Base-by-base conservation (phyloP, 352 stramenopile genomes). In the Phytophthora idaei region DNA sequence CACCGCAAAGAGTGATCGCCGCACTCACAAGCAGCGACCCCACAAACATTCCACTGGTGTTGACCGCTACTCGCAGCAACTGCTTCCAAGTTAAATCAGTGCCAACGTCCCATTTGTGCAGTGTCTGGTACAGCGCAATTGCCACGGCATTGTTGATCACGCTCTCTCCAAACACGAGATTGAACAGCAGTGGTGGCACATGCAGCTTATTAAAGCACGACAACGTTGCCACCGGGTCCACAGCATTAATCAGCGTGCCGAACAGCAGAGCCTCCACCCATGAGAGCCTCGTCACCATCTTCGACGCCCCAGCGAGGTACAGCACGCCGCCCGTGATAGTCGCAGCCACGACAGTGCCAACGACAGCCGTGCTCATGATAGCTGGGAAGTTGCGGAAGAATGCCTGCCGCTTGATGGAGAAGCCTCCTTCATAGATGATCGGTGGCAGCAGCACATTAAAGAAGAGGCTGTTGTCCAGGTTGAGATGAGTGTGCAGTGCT, bases 71-170 rank as follows among this genome's bases (percentile, higher is more conserved):
- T 29, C 75, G 76, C 14, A 92, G 25, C 41, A 95, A 70, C 39
- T 93, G 80, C 21, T 80, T 82, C 15, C 69, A 66, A 55, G 71
- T 93, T 39, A 95, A 80, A 47, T 89, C 78, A 31, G 78, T 89
- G n/a, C 85, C 82, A 6, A 80, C 77, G 34, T 91, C 71, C 85
- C 94, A 98, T 67, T 97, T 93, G 48, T 87, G 75, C 36, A 97
- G 85, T 10, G 92, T 96, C 64, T 98, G 87, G 71, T 98, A 99
- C 27, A 98, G 72, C 14, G 95, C 93, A 61, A 98, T 96, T 7
- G 83, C 89, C 9, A 98, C 85, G 15, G 94, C 94, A 71, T 98
- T 96, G 72, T 98, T 98, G n/a, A 98, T 77, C 25, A 98, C 91
- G 41, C 85, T 97, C 70, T 98, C 95, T 61, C 95, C 95, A 74